Conservation (phyloP, 2,329 filamentous ascomycete genomes). For the Mariannaea elegans region DNA sequence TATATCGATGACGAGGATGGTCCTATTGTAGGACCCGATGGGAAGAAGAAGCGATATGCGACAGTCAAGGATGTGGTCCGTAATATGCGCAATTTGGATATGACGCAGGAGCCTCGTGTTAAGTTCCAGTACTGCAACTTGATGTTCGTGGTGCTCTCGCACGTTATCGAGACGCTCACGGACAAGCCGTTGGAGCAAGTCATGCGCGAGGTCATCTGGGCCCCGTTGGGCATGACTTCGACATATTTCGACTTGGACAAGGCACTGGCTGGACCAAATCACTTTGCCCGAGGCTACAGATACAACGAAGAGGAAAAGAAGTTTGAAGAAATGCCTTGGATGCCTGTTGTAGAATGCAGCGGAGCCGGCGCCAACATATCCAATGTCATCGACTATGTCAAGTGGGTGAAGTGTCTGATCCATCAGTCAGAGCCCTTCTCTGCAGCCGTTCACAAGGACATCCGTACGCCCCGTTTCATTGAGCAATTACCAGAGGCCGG, state of each 20-base stretch:
- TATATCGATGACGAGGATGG: slow-evolving; percentile 41
- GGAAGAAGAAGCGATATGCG: slow-evolving; percentile 43
- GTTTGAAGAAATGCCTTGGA: slow-evolving; percentile 39
- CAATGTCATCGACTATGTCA: slow-evolving; percentile 59
- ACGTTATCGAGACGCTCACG: slow-evolving; percentile 56
- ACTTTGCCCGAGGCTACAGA: slow-evolving; percentile 54
- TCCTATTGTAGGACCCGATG: slow-evolving; percentile 41
- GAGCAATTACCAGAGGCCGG: slow-evolving; percentile 24
- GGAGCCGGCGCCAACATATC: slow-evolving; percentile 55
- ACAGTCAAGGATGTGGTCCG: slow-evolving; percentile 50
- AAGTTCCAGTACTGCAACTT: slow-evolving; percentile 60
- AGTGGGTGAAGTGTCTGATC: slow-evolving; percentile 61
- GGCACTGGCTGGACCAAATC: slow-evolving; percentile 33
- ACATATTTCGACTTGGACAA: slow-evolving; percentile 47
- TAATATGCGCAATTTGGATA: slow-evolving; percentile 55
- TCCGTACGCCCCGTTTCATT: slow-evolving; percentile 45
- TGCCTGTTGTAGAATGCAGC: slow-evolving; percentile 41
- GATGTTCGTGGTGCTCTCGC: slow-evolving; percentile 56
- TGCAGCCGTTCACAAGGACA: slow-evolving; percentile 37
- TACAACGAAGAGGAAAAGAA: slow-evolving; percentile 44
- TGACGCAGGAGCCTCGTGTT: slow-evolving; percentile 54
- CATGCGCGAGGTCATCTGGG: slow-evolving; percentile 53
- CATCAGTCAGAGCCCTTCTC: slow-evolving; percentile 38
- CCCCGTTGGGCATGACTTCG: slow-evolving; percentile 56
- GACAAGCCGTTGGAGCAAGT: slow-evolving; percentile 50